Conservation (phyloP, 2,329 filamentous ascomycete species). For the Teratosphaeria viscida region DNA sequence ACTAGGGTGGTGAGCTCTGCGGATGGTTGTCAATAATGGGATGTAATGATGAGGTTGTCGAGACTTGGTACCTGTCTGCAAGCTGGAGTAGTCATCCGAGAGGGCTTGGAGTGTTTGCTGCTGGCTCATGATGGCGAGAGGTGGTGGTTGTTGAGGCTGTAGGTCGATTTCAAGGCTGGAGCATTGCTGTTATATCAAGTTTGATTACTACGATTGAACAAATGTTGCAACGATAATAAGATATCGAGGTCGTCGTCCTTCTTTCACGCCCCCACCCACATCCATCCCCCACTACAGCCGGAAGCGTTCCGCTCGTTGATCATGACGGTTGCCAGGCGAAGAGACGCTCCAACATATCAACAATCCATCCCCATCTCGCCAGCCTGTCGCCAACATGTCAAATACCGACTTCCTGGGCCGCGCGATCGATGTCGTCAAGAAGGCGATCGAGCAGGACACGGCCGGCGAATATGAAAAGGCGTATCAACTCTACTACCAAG, state of each 20-base stretch:
- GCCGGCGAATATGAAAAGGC: constrained; percentile 94
- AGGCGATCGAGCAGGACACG: constrained; percentile 93
- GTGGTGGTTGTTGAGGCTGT: not conserved
- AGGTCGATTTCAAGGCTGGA: too few relatives aligned
- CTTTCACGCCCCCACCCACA: not conserved
- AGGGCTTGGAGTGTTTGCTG: constrained; percentile 72
- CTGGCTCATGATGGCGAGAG: constrained; percentile 28
- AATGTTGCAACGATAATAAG: not conserved
- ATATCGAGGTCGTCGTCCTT: not conserved
- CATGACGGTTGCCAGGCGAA: not conserved
- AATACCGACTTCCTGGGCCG: constrained; percentile 94
- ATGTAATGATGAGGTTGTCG: not conserved
- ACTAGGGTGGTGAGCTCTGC: constrained; percentile 71
- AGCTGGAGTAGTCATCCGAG: constrained; percentile 75
- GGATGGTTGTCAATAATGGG: not conserved
- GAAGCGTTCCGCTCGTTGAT: not conserved
- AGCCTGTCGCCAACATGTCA: constrained; percentile 53
- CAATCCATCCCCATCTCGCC: not conserved
- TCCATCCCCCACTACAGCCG: not conserved
- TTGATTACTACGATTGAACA: not conserved
- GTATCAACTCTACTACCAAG: constrained; percentile 90
- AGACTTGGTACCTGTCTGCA: constrained; percentile 35
- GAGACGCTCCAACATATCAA: not conserved
- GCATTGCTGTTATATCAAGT: not conserved
- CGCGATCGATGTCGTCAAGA: constrained; percentile 93